Evolutionary conservation across 2,329 filamentous ascomycete genomes (phyloP).

Genomic region (Geosmithia flava): DNA sequence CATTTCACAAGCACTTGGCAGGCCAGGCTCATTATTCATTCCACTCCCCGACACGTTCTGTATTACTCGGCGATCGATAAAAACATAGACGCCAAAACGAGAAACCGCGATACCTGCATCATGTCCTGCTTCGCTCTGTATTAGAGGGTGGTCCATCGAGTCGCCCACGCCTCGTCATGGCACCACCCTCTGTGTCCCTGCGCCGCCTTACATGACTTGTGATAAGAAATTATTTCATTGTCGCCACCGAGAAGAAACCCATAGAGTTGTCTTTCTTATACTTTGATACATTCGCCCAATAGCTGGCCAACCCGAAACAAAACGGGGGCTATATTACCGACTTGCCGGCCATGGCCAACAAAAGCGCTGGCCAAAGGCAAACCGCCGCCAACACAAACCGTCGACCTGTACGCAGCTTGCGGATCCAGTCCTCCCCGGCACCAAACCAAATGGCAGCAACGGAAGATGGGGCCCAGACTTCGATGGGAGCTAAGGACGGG

Average conservation of each 20-base stretch:
- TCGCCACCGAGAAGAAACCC: not conserved
- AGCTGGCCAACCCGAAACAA: not conserved
- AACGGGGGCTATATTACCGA: not conserved
- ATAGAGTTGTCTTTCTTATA: not conserved
- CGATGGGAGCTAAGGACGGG: not conserved
- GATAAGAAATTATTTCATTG: not conserved
- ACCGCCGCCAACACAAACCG: not conserved
- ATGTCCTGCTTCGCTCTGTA: conserved; percentile 30
- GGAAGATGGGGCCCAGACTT: not conserved
- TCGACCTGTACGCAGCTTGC: not conserved
- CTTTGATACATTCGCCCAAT: not conserved
- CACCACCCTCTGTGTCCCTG: conserved; percentile 38
- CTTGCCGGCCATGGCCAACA: not conserved
- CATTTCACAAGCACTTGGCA: not conserved
- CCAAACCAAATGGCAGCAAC: not conserved
- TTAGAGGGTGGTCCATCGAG: conserved; percentile 38
- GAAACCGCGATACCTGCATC: not conserved
- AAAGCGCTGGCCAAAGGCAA: not conserved
- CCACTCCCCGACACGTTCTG: not conserved
- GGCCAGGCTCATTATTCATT: not conserved
- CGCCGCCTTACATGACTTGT: conserved; percentile 15
- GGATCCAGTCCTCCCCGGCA: not conserved
- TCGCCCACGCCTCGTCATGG: conserved; percentile 34
- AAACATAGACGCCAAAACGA: conserved; percentile 4
- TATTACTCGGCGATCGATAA: conserved; percentile 4